Percentiles rank a stretch among this genome's conserved stretches.
These are phyloP conservation scores for Phyllosticta capitalensis DNA, from an alignment of 2,329 filamentous ascomycete species.

Conservation along the genomic window DNA sequence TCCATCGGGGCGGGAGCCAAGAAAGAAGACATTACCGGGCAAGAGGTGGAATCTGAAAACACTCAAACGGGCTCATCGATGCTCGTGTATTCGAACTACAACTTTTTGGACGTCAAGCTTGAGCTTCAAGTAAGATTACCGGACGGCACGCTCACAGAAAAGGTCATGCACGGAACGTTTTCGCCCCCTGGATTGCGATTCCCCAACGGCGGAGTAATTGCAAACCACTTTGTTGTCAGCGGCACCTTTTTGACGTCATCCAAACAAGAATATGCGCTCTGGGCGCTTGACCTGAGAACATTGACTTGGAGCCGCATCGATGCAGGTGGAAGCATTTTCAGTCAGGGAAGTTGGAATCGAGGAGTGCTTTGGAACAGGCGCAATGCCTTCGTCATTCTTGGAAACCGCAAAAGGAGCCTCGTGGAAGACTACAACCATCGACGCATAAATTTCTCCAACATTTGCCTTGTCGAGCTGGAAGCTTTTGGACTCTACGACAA, in stretches of 20 bases:
- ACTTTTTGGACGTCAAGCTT: constrained; percentile 93
- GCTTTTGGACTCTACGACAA: constrained; percentile 97
- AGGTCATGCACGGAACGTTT: constrained; percentile 75
- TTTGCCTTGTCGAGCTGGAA: constrained; percentile 94
- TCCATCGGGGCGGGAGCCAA: constrained; percentile 53
- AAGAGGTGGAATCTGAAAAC: constrained; percentile 27
- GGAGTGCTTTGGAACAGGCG: constrained; percentile 87
- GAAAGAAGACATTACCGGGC: constrained; percentile 15
- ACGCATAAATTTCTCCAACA: constrained; percentile 92
- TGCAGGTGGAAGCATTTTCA: constrained; percentile 83
- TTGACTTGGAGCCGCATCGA: constrained; percentile 94
- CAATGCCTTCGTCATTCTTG: constrained; percentile 92
- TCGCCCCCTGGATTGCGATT: constrained; percentile 90
- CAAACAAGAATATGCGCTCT: constrained; percentile 95
- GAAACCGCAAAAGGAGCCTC: constrained; percentile 83
- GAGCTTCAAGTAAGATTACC: constrained; percentile 81
- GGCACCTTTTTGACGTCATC: constrained; percentile 96
- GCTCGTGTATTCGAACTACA: constrained; percentile 99
- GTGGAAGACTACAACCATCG: constrained; percentile 98
- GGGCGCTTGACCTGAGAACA: constrained; percentile 82
- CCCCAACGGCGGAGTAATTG: constrained; percentile 90
- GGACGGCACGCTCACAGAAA: constrained; percentile 77
- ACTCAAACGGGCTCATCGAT: constrained; percentile 49
- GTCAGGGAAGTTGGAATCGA: constrained; percentile 94
- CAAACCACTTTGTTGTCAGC: constrained; percentile 93